These are phyloP conservation scores for Basidiobolus meristosporus DNA, from an alignment of 371 early-diverging fungal genomes.

Conservation along the genomic window DNA sequence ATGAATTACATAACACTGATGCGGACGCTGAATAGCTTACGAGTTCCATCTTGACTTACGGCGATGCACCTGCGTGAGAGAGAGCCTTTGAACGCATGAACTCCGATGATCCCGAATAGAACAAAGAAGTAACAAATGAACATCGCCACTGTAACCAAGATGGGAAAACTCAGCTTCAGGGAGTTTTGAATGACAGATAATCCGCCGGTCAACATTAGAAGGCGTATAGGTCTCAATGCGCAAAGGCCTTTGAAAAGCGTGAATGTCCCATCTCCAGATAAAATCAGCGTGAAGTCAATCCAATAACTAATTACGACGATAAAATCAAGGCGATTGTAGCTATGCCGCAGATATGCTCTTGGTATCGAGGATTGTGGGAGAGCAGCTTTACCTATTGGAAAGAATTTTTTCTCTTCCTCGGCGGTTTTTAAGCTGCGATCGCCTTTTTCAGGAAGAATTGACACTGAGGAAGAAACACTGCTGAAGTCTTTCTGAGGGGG, in stretches of 20 bases:
- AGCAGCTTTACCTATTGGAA: too few relatives aligned
- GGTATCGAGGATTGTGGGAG: too few relatives aligned
- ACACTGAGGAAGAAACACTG: too few relatives aligned
- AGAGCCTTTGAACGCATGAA: slow-evolving; percentile 44
- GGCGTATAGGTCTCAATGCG: slow-evolving; percentile 26
- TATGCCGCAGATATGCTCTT: slow-evolving; percentile 40
- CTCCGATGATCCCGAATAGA: slow-evolving; percentile 17
- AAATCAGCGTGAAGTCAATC: slow-evolving; percentile 25
- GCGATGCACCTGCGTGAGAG: slow-evolving; percentile 32
- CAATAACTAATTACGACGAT: slow-evolving; percentile 30
- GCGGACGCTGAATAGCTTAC: too few relatives aligned
- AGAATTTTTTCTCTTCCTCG: too few relatives aligned
- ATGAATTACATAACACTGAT: too few relatives aligned
- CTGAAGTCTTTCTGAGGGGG: too few relatives aligned
- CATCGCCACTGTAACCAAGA: slow-evolving; percentile 29
- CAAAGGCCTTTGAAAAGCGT: slow-evolving; percentile 31
- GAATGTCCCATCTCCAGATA: slow-evolving; percentile 15
- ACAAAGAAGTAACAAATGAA: slow-evolving; percentile 43
- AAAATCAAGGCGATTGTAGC: slow-evolving; percentile 46
- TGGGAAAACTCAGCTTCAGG: slow-evolving; percentile 34
- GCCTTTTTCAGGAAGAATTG: too few relatives aligned
- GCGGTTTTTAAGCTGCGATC: too few relatives aligned
- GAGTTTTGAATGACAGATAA: slow-evolving; percentile 20
- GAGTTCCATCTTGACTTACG: slow-evolving; percentile 10
- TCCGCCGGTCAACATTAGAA: slow-evolving; percentile 36